A percentile compares a stretch with the other conserved stretches of the same genome.
Conservation (phyloP, 106 monocot species). For the Dendrobium chrysotoxum region DNA sequence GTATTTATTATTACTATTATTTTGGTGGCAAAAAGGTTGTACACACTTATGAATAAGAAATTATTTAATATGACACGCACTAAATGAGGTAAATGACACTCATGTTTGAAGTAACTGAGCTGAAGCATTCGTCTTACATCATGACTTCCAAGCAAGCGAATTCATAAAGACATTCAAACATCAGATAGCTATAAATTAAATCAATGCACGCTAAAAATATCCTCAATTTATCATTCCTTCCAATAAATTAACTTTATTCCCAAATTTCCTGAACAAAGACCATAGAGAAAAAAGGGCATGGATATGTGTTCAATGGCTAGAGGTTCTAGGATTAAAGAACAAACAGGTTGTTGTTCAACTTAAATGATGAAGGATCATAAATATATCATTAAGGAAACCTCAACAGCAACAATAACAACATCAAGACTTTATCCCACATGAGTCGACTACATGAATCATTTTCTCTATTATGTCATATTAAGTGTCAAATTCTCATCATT, state of each 20-base stretch:
- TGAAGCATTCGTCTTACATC: too few species aligned
- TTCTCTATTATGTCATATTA: too few species aligned
- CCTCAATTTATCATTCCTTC: not conserved
- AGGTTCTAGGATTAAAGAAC: not conserved
- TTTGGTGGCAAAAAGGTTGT: not conserved
- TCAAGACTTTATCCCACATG: too few species aligned
- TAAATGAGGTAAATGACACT: not conserved
- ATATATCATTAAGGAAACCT: too few species aligned
- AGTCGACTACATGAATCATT: too few species aligned
- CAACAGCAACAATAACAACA: too few species aligned
- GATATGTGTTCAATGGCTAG: not conserved
- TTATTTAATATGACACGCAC: not conserved
- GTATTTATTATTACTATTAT: too few species aligned
- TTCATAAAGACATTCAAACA: too few species aligned
- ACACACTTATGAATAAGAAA: not conserved
- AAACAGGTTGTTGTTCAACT: not conserved
- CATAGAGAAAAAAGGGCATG: not conserved
- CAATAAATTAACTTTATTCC: not conserved
- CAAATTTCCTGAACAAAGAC: not conserved
- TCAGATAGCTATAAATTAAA: not conserved
- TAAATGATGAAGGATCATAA: too few species aligned
- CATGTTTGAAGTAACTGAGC: not conserved
- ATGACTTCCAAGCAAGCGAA: too few species aligned
- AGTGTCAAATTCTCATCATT: too few species aligned
- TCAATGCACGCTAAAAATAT: too few species aligned